A percentile compares a stretch with the other conserved stretches of the same genome.
phyloP scores from a whole-genome alignment of 176 grass and related monocot genomes.

The Ensete glaucum region DNA sequence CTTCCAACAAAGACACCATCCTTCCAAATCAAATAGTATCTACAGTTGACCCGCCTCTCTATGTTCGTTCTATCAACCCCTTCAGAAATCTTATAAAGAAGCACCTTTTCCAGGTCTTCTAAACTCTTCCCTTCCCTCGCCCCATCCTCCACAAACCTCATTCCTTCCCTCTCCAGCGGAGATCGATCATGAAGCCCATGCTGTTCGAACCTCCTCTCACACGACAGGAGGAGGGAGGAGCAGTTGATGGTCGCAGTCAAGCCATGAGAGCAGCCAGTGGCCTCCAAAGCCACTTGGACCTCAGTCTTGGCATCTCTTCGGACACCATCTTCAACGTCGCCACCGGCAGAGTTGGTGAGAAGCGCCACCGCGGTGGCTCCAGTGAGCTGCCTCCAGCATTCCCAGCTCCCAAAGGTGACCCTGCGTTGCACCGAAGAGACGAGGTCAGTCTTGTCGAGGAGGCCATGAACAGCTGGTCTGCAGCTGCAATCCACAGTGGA shows the following conservation, averaged over 20 bases:
- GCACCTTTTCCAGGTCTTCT: no score
- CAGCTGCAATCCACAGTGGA: slow-evolving; percentile 30
- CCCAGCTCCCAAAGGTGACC: neutral
- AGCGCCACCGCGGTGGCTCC: neutral
- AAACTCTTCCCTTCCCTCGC: no score
- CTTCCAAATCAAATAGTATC: no score
- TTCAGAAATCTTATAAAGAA: no score
- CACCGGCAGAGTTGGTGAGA: slow-evolving; percentile 4
- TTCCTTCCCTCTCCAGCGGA: no score
- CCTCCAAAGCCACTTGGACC: slow-evolving; percentile 48
- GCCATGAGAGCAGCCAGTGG: slow-evolving; percentile 20
- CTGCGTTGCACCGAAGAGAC: slow-evolving; percentile 2
- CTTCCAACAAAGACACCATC: no score
- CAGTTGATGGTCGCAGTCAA: neutral
- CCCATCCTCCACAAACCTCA: no score
- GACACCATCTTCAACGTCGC: neutral
- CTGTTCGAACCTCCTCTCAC: neutral
- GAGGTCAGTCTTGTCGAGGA: neutral
- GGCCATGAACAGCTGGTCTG: slow-evolving; percentile 23
- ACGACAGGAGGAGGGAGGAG: neutral
- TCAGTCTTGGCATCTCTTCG: slow-evolving; percentile 68
- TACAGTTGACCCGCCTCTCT: no score
- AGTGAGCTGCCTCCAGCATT: neutral
- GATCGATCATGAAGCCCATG: neutral
- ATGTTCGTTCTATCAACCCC: no score